Evolutionary conservation across 108 stramenopile genomes (phyloP).

Genomic region (Phaeodactylum tricornutum): DNA sequence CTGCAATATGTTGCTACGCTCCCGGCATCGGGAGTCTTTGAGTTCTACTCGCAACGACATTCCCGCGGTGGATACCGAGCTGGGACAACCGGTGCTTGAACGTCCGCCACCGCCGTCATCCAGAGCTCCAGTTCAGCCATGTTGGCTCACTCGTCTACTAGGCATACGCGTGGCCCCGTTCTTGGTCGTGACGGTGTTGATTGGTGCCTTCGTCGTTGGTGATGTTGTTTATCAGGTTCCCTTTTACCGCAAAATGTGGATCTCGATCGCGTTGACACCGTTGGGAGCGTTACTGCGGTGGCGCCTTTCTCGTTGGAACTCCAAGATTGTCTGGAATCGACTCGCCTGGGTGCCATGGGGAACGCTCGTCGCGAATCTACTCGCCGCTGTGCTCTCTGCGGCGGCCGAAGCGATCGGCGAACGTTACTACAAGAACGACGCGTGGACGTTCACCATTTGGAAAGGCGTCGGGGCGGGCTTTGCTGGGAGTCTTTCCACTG

Average conservation of each 20-base stretch:
- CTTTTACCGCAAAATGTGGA: conserved; percentile 50
- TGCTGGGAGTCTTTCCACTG: conserved; percentile 67
- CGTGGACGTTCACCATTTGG: conserved; percentile 9
- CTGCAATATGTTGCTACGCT: conserved; percentile 18
- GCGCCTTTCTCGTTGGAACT: conserved; percentile 41
- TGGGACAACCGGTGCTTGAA: too few relatives aligned
- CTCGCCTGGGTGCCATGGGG: conserved; percentile 53
- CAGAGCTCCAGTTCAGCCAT: conserved; percentile 1
- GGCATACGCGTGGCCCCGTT: neutral
- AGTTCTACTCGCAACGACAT: neutral
- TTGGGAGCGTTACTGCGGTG: conserved; percentile 50
- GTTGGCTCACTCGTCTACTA: neutral
- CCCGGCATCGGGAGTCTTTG: neutral
- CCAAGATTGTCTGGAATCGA: conserved; percentile 3
- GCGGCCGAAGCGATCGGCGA: conserved; percentile 15
- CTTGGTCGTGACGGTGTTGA: conserved; percentile 3
- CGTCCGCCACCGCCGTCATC: neutral
- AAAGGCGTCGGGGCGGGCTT: conserved; percentile 36
- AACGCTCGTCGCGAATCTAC: conserved; percentile 52
- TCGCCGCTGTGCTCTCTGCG: conserved; percentile 34
- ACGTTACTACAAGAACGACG: conserved; percentile 4
- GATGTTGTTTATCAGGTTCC: conserved; percentile 25
- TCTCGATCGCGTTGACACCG: conserved; percentile 39
- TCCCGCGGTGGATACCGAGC: neutral
- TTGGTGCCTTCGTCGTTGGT: conserved; percentile 34